phyloP scores from a whole-genome alignment of 2,329 filamentous ascomycete species.

The Coleophoma cylindrospora region DNA sequence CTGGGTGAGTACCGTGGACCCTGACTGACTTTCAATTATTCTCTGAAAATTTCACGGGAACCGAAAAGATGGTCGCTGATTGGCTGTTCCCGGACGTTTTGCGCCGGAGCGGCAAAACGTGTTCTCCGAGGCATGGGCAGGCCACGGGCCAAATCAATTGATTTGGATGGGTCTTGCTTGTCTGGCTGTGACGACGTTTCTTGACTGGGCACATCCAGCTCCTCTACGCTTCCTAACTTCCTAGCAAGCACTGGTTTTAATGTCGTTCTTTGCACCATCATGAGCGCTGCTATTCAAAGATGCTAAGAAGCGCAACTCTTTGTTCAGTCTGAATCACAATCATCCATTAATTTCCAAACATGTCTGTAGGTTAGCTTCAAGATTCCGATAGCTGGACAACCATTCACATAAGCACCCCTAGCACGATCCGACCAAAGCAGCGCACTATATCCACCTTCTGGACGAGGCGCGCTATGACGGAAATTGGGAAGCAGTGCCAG shows the following conservation, averaged over 20 bases:
- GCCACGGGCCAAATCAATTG: too few relatives aligned
- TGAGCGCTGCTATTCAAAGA: not conserved
- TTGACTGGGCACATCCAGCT: not conserved
- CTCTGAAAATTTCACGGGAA: too few relatives aligned
- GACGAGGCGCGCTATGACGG: constrained; percentile 85
- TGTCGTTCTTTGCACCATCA: not conserved
- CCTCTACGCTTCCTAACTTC: not conserved
- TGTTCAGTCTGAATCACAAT: not conserved
- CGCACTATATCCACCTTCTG: constrained; percentile 75
- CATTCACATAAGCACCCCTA: constrained; percentile 3
- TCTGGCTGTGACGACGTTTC: not conserved
- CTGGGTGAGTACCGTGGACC: too few relatives aligned
- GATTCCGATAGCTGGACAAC: not conserved
- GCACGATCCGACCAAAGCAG: constrained; percentile 63
- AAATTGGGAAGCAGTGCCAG: constrained; percentile 80
- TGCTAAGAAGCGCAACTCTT: not conserved
- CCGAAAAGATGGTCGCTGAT: too few relatives aligned
- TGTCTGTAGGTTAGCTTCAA: constrained; percentile 18
- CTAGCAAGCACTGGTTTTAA: not conserved
- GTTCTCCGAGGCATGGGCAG: too few relatives aligned
- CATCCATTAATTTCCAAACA: constrained; percentile 7
- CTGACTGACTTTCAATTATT: too few relatives aligned
- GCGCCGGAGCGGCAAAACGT: too few relatives aligned
- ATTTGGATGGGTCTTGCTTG: not conserved
- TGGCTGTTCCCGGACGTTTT: too few relatives aligned